Evolutionary conservation across 164 flowering plant genomes (phyloP).

Genomic region (grape (Vitis vinifera)): DNA sequence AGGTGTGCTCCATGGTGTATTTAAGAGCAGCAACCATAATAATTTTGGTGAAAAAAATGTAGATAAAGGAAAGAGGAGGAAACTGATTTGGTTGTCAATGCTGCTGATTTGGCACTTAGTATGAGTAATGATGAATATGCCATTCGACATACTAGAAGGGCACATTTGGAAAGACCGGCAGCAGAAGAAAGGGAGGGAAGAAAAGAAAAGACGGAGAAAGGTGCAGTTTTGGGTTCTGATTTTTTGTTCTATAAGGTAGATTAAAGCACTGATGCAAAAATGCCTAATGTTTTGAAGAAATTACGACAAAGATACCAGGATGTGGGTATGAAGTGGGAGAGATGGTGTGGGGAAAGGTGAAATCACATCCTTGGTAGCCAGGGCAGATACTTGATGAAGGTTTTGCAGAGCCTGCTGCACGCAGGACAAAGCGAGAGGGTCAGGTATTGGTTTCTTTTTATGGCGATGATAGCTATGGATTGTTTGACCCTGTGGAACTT

Average conservation of each 20-base stretch:
- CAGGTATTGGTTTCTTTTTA: constrained; percentile 90
- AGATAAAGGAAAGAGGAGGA: not conserved
- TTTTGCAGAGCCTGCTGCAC: constrained; percentile 69
- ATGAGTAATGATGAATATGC: too few relatives aligned
- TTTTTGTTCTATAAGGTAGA: too few relatives aligned
- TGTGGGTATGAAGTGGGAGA: constrained; percentile 65
- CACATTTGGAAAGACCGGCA: too few relatives aligned
- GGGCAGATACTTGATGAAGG: constrained; percentile 78
- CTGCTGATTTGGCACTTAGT: too few relatives aligned
- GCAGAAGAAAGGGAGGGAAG: too few relatives aligned
- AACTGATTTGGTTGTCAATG: constrained; percentile 24
- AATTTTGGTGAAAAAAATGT: too few relatives aligned
- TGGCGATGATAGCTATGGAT: constrained; percentile 97
- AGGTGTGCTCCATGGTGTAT: not conserved
- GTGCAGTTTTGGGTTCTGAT: too few relatives aligned
- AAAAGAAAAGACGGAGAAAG: too few relatives aligned
- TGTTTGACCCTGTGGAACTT: constrained; percentile 89
- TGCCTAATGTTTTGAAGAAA: constrained; percentile 46
- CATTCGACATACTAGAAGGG: too few relatives aligned
- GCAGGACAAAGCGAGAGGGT: constrained; percentile 62
- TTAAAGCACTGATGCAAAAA: constrained; percentile 26
- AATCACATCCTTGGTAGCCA: constrained; percentile 99
- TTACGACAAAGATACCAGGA: constrained; percentile 25
- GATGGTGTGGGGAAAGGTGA: constrained; percentile 98
- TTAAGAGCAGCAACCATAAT: constrained; percentile 1